These are phyloP conservation scores for Oryza officinalis DNA, from an alignment of 176 grass and related monocot species.

Conservation along the genomic window DNA sequence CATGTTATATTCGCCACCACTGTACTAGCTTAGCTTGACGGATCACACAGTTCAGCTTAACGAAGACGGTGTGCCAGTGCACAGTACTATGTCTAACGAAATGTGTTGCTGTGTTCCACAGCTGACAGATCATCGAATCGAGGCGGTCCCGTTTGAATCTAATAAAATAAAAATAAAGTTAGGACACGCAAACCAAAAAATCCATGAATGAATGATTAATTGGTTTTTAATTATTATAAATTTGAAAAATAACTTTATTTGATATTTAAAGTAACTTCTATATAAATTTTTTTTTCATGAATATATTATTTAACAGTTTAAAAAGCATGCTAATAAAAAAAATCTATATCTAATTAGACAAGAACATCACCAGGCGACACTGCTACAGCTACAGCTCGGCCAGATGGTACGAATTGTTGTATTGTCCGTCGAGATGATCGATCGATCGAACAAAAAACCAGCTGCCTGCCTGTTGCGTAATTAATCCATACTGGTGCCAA, in stretches of 20 bases:
- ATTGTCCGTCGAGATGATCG: background rate
- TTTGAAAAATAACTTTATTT: too few relatives aligned
- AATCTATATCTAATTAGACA: too few relatives aligned
- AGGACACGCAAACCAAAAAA: too few relatives aligned
- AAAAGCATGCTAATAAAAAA: too few relatives aligned
- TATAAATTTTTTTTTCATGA: too few relatives aligned
- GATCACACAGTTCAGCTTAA: background rate
- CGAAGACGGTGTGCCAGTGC: background rate
- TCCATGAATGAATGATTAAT: too few relatives aligned
- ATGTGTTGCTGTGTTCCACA: background rate
- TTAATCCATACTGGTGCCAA: background rate
- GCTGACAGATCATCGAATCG: background rate
- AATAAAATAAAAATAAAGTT: too few relatives aligned
- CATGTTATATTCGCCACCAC: background rate
- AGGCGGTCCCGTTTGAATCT: too few relatives aligned
- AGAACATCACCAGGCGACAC: too few relatives aligned
- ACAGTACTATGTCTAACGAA: background rate
- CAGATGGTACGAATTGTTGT: conserved; percentile 13
- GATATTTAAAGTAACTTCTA: too few relatives aligned
- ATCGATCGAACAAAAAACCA: background rate
- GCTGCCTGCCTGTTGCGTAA: background rate
- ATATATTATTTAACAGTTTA: too few relatives aligned
- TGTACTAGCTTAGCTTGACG: background rate
- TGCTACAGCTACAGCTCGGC: background rate
- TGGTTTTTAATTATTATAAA: too few relatives aligned